Percentiles rank a stretch among this genome's conserved stretches.
Conservation (phyloP, 345 rosid species). For the Heritiera littoralis region DNA sequence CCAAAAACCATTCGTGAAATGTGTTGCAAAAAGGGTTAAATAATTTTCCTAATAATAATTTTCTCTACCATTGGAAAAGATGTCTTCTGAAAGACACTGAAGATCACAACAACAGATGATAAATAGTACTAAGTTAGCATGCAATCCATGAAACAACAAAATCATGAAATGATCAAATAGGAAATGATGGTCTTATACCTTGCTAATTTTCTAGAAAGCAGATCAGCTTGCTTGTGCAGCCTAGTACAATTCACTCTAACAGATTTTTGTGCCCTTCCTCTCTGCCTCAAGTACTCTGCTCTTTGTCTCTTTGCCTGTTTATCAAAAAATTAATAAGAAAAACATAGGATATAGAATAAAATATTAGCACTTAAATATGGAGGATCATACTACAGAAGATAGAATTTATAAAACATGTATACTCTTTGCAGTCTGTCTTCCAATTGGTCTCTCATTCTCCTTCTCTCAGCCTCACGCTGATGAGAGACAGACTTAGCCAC, state of each 20-base stretch:
- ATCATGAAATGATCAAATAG: background rate
- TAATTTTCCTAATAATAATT: background rate
- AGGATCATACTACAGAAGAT: background rate
- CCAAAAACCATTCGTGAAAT: background rate
- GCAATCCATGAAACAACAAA: background rate
- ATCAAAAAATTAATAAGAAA: constrained; percentile 25
- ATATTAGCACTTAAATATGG: background rate
- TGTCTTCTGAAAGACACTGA: background rate
- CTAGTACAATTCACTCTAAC: constrained; percentile 44
- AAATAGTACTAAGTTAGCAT: constrained; percentile 2
- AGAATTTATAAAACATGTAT: constrained; percentile 25
- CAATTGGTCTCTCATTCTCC: constrained; percentile 75
- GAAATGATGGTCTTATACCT: constrained; percentile 41
- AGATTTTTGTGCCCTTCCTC: constrained; percentile 62
- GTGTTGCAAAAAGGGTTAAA: background rate
- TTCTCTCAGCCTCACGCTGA: constrained; percentile 90
- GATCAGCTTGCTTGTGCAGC: constrained; percentile 73
- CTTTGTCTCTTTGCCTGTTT: constrained; percentile 81
- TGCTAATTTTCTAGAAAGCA: constrained; percentile 75
- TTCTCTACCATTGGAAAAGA: background rate
- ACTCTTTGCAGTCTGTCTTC: constrained; percentile 89
- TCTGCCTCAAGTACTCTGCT: constrained; percentile 88
- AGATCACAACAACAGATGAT: background rate
- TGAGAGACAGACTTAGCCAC: constrained; percentile 74
- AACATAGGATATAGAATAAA: constrained; percentile 1